These are phyloP conservation scores for Panellus pusillus DNA, from an alignment of 768 basidiomycete genomes.

Conservation along the genomic window DNA sequence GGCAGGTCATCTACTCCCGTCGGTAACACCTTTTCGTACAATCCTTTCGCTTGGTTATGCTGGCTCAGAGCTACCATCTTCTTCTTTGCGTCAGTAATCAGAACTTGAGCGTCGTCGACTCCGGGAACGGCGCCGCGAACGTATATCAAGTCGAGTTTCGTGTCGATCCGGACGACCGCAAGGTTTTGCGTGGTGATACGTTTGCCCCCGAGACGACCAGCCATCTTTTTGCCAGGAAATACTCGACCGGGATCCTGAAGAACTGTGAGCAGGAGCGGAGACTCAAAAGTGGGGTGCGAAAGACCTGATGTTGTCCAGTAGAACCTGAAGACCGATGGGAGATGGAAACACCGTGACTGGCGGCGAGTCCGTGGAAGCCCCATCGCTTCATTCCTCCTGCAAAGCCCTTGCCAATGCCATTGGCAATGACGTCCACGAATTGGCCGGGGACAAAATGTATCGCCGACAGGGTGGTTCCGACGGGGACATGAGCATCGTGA, in stretches of 20 bases:
- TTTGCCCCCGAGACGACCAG: conserved; percentile 86
- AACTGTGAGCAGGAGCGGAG: background rate
- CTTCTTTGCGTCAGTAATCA: conserved; percentile 89
- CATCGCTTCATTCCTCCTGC: conserved; percentile 97
- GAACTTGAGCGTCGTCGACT: conserved; percentile 81
- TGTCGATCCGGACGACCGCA: conserved; percentile 85
- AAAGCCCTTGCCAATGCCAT: conserved; percentile 91
- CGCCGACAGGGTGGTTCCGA: conserved; percentile 88
- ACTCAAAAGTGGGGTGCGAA: background rate
- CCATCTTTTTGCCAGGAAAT: conserved; percentile 98
- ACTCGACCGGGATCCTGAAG: conserved; percentile 90
- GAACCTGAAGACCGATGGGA: conserved; percentile 93
- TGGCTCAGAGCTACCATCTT: conserved; percentile 62
- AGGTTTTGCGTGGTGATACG: conserved; percentile 87
- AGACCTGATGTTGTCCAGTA: conserved; percentile 93
- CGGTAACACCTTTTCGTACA: conserved; percentile 76
- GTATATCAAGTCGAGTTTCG: conserved; percentile 81
- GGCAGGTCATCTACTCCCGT: conserved; percentile 84
- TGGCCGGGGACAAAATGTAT: conserved; percentile 98
- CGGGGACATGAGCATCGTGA: conserved; percentile 83
- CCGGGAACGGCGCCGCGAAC: conserved; percentile 93
- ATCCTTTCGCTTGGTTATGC: conserved; percentile 67
- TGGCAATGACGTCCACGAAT: conserved; percentile 64
- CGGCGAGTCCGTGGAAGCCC: conserved; percentile 87
- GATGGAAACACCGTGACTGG: conserved; percentile 94